Evolutionary conservation across 352 stramenopile species (phyloP), one percentile per base, ranked within the genome.

Genomic region (Phytophthora cactorum): DNA sequence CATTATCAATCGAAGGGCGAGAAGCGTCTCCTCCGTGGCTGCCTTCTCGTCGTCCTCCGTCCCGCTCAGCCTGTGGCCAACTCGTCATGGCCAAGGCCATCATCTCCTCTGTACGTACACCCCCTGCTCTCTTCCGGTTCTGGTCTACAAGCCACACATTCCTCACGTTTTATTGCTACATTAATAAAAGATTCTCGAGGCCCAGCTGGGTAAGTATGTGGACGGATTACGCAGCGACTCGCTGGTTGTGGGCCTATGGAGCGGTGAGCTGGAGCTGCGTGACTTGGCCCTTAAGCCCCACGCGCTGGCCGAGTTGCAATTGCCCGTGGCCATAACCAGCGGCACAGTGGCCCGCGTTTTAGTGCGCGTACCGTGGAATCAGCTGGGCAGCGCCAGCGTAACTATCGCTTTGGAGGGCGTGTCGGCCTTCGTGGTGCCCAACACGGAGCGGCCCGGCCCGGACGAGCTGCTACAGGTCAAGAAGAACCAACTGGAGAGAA

Each of bases 351-450:
- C 53, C 10, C 84, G 86, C 58, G 77, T 95, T 27, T 76, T 89
- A 29, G 85, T 95, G 49, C 72, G 88, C n/a, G 88, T 95, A 7
- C 88, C 88, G n/a, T 95, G 88, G 88, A 94, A 95, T 60, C 84
- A 92, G 14, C 60, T 95, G 25, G 86, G 86, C 25, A 91, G 79
- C 52, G 78, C 86, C 4, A 95, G 88, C 54, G 88, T 95, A 25
- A 84, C 86, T 54, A 78, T 95, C 53, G 68, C 79, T 51, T 75
- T 95, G 4, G 82, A 95, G 36, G 88, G 88, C 10, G 74, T 95
- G 5, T 84, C 84, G 50, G 86, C 81, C 12, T 76, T 95, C 2
- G 84, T 92, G 2, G 72, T 81, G 14, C 86, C 88, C 15, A 92
- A 91, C 53, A 82, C 80, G 5, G 63, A 73, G 59, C 70, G 86